Evolutionary conservation across 2,329 filamentous ascomycete species (phyloP).

Genomic region (Colletotrichum musicola): DNA sequence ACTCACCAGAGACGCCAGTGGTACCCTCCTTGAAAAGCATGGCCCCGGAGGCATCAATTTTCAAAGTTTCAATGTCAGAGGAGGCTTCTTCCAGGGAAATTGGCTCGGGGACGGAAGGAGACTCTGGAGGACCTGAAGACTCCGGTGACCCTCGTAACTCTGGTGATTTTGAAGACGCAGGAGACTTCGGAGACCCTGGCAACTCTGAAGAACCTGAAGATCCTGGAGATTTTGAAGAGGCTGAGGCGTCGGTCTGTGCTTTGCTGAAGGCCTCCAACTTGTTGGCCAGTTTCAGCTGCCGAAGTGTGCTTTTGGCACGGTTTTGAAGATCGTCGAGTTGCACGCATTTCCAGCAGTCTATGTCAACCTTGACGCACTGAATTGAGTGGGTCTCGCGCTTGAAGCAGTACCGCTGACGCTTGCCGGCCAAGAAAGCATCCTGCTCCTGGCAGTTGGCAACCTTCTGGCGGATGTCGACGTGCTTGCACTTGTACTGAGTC

Average conservation of each 20-base stretch:
- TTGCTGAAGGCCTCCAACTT: background rate
- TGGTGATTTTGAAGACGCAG: too few species aligned
- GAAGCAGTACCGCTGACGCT: constrained; percentile 1
- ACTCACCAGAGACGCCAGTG: background rate
- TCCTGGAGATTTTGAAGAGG: too few species aligned
- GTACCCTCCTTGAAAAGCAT: background rate
- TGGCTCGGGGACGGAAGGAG: too few species aligned
- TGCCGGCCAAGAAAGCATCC: constrained; percentile 18
- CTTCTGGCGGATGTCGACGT: constrained; percentile 33
- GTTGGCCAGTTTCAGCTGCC: constrained; percentile 7
- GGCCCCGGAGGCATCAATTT: background rate
- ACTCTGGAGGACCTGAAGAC: too few species aligned
- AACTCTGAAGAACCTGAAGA: too few species aligned
- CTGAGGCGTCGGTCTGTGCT: background rate
- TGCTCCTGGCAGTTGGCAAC: constrained; percentile 23
- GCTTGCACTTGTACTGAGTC: constrained; percentile 41
- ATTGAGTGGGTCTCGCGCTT: constrained; percentile 16
- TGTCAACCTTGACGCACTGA: constrained; percentile 12
- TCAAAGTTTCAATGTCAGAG: background rate
- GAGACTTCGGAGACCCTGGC: too few species aligned
- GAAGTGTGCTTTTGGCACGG: constrained; percentile 14
- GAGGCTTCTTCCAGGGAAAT: background rate
- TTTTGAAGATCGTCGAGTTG: constrained; percentile 13
- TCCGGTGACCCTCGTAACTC: too few species aligned
- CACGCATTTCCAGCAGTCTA: constrained; percentile 28